Evolutionary conservation across 306 rosid species (phyloP).

Genomic region (Cicer chorassanicum): DNA sequence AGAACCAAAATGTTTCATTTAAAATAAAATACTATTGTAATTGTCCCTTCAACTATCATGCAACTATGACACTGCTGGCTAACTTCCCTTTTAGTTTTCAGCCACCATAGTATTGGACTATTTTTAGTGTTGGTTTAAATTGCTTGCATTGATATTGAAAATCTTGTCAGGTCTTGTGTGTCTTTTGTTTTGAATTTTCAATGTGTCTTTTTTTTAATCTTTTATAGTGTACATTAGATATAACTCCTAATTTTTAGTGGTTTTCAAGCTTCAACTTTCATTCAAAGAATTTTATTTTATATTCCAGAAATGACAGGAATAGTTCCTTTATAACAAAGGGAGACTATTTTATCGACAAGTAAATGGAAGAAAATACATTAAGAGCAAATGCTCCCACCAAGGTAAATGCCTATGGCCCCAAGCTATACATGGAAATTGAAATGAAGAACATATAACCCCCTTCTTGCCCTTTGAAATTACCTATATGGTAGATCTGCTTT

Average conservation of each 20-base stretch:
- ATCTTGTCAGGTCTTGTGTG: neutral
- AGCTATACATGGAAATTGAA: conserved; percentile 1
- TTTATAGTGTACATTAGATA: neutral
- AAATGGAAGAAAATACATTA: conserved; percentile 4
- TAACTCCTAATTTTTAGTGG: neutral
- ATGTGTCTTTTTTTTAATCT: conserved; percentile 32
- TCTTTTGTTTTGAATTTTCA: conserved; percentile 15
- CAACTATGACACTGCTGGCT: conserved; percentile 11
- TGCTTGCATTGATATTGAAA: conserved; percentile 26
- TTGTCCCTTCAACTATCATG: conserved; percentile 11
- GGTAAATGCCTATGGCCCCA: conserved; percentile 23
- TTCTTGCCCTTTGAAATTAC: neutral
- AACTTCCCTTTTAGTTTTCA: conserved; percentile 39
- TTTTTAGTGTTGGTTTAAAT: conserved; percentile 1
- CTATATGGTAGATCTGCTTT: conserved; percentile 5
- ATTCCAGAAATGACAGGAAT: conserved; percentile 22
- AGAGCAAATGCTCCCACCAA: conserved; percentile 21
- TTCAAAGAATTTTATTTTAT: neutral
- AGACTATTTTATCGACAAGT: conserved; percentile 25
- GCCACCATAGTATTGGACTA: conserved; percentile 10
- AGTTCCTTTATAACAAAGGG: conserved; percentile 33
- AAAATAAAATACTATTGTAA: conserved; percentile 1
- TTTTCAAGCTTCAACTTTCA: conserved; percentile 25
- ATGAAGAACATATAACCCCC: neutral
- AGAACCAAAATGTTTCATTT: conserved; percentile 32